Base-by-base conservation (phyloP, 2,329 filamentous ascomycete species). In the Westerdykella ornata region DNA sequence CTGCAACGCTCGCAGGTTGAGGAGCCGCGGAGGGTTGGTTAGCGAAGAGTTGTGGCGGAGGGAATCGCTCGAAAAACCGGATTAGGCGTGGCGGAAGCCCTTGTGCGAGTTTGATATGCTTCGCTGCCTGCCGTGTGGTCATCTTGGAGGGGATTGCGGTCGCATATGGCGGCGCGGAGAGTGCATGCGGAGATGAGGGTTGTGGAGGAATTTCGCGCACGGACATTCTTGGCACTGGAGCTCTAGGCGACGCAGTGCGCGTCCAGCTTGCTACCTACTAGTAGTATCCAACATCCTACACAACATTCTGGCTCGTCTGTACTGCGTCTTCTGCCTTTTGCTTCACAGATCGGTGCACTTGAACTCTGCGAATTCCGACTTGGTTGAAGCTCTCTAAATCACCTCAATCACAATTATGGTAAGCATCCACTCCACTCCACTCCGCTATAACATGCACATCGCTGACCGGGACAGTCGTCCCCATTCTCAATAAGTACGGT, bases 401-500 rank as follows among this genome's bases (percentile, higher is more conserved):
- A 9, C 22, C 22, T 26, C 22, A 26, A 9, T 26, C 47, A 53
- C 52, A 59, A 48, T 45, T 52, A 69, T 69, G 67, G 67, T 69
- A 55, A 62, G 63, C 51, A 56, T 42, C 37, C 43, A 41, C 47
- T 44, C 17, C 41, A 38, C 20, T 35, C 30, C 43, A 41, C 47
- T 44, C 17, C 41, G 38, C 20, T 35, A 28, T 22, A 33, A 18
- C n/a, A 11, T 14, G 20, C 32, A 33, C 44, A 47, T 37, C 59
- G 57, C 64, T 68, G 62, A 63, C 62, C 56, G 39, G 33, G 35
- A 45, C 66, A 95, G 88, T 82, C 82, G 65, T 92, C 85, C 54
- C 89, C 88, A 56, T 95, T 95, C 80, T 84, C 88, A 68, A 95
- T 95, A 82, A 96, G 88, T 95, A 77, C 67, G 47, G 30, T 37